Base-by-base conservation (phyloP, 768 basidiomycete species). In the Tricholoma sp. region DNA sequence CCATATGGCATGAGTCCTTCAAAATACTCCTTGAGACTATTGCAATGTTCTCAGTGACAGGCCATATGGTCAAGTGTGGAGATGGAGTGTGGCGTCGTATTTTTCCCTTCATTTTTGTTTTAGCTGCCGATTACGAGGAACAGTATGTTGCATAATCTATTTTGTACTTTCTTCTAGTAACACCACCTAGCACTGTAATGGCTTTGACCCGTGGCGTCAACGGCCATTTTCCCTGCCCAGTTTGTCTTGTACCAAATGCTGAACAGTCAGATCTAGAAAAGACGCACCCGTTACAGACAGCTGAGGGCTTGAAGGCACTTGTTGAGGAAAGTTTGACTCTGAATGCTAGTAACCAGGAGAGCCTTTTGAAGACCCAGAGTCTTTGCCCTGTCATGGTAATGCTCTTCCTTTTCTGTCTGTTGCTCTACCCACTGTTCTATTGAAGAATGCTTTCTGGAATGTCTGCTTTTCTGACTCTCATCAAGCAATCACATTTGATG, bases 401-500 rank as follows among this genome's bases (percentile, higher is more conserved):
- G 37, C 18, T 32, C 24, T 49, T 17, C 24, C 4, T 28, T 18
- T 7, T 15, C 12, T 15, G 12, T 41, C 6, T 6, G 20, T 47
- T 34, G 34, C 20, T 34, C n/a, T n/a, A 20, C n/a, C 12, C 9
- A 29, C 52, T 13, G 11, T 17, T 41, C 13, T n/a, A 24, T 54
- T 54, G 12, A 52, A 75, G 75, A 78, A 75, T 64, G 65, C 68
- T 3, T 77, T 78, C 53, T 77, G 74, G 73, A 36, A 20, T 1
- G 33, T 78, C 17, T 39, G 13, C 18, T 33, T 64, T 52, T 73
- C 71, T 11, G 71, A 75, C 54, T 68, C 70, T 13, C 59, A 73
- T 50, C 17, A 44, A 9, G 68, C 70, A 20, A 32, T 70, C 4
- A 71, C 71, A 6, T 76, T 69, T 48, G 75, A 79, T 59, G 63